phyloP scores from a whole-genome alignment of 2,329 filamentous ascomycete genomes.

The Pseudomassariella vexata region DNA sequence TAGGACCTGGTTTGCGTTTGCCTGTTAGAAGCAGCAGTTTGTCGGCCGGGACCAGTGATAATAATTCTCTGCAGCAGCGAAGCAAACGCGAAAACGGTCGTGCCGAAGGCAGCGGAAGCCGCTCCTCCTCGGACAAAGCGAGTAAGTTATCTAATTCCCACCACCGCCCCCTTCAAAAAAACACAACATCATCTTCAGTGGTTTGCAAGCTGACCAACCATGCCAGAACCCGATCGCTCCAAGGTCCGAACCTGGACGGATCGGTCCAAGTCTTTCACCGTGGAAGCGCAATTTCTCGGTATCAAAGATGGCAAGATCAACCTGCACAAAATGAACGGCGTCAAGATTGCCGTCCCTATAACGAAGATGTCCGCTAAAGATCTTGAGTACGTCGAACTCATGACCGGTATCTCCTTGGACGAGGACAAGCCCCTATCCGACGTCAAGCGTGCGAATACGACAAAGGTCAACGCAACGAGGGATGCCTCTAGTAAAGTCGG shows the following conservation, averaged over 20 bases:
- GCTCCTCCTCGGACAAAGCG: constrained; percentile 55
- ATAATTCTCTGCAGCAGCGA: constrained; percentile 66
- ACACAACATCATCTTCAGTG: background rate
- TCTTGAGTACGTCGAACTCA: constrained; percentile 86
- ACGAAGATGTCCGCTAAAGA: constrained; percentile 94
- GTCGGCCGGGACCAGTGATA: constrained; percentile 58
- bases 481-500: constrained; percentile 39
- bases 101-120: constrained; percentile 40
- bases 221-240: constrained; percentile 68
- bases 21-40: constrained; percentile 78
- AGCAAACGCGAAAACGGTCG: constrained; percentile 62
- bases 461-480: constrained; percentile 22
- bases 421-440: constrained; percentile 92
- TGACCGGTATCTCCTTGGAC: constrained; percentile 83
- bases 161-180: background rate
- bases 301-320: constrained; percentile 96
- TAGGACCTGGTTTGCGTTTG: constrained; percentile 71
- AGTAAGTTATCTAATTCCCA: constrained; percentile 57
- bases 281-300: constrained; percentile 93
- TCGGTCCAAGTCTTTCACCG: constrained; percentile 90
- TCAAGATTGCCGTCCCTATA: constrained; percentile 95
- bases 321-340: constrained; percentile 93
- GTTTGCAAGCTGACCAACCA: constrained; percentile 13
- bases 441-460: constrained; percentile 54
- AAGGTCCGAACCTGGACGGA: constrained; percentile 94